Evolutionary conservation across 2,329 filamentous ascomycete genomes (phyloP), one percentile per base, ranked within the genome.

Genomic region (Ophiobolus disseminans): DNA sequence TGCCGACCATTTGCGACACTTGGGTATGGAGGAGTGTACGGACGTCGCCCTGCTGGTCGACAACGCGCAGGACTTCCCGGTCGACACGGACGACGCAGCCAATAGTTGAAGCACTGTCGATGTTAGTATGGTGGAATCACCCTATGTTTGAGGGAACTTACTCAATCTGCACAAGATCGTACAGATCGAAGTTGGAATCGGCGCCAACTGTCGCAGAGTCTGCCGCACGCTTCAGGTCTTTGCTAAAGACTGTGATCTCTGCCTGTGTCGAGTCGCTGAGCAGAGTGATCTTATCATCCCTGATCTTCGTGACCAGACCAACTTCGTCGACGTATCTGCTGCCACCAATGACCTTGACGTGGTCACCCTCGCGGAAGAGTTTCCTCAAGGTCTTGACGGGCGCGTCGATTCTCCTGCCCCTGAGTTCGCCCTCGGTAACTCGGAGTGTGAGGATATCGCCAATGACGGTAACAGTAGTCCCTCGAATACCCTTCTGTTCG

Each of bases 181-280:
- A 91, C 25, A 99, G 85, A 60, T 92, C 89, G 72, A 89, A 97
- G 73, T 95, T 90, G 9, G 91, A 91, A n/a, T 93, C 80, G 23
- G 86, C 85, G 21, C 90, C 89, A 66, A 92, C 87, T 13, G 90
- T 91, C 55, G 91, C 92, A 61, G 91, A 91, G 69, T 97, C 94
- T 45, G 90, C 91, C 21, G 94, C 94, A 73, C 96, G 90, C 60
- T 95, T 86, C 52, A 99, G 77, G 76, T 99, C 94, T 72, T 96
- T 97, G 78, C 93, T 97, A 70, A 99, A 99, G 25, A 99, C 94
- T 0, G 92, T 97, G 61, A 99, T 91, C 71, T 99, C 94, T 42
- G 87, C 86, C 74, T 94, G 93, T 52, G 86, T 94, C 71, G 94
- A 91, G 75, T 99, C 94, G 38, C 90, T 96, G 58, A 99, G 79